Conservation (phyloP, 148 eudicot genomes). For the Arbutus unedo region DNA sequence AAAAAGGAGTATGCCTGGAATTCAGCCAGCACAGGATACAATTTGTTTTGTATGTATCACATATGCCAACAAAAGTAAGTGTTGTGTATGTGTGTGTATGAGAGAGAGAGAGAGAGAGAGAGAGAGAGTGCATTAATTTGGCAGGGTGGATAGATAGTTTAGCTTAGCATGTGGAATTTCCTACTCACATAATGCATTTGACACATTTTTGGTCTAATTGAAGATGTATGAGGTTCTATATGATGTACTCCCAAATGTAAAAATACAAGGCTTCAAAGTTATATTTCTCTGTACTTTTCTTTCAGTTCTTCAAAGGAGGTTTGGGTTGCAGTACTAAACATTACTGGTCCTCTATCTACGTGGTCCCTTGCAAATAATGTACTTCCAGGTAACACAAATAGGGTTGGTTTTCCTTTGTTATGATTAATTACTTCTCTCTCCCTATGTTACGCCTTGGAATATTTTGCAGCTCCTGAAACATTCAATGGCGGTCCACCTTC, state of each 20-base stretch:
- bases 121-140: too few relatives aligned
- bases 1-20: too few relatives aligned
- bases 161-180: too few relatives aligned
- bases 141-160: too few relatives aligned
- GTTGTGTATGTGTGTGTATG: too few relatives aligned
- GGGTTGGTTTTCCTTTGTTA: neutral
- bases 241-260: neutral
- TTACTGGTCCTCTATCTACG: slow-evolving; percentile 83
- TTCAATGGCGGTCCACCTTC: slow-evolving; percentile 74
- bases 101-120: too few relatives aligned
- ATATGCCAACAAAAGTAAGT: too few relatives aligned
- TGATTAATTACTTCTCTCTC: neutral
- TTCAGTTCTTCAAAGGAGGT: slow-evolving; percentile 87
- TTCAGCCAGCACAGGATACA: too few relatives aligned
- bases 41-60: too few relatives aligned
- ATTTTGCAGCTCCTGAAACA: slow-evolving; percentile 61
- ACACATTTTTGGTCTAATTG: neutral
- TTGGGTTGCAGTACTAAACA: slow-evolving; percentile 84
- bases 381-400: slow-evolving; percentile 54
- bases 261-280: neutral
- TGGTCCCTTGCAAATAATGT: slow-evolving; percentile 82
- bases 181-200: neutral
- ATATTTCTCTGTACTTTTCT: slow-evolving; percentile 1
- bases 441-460: slow-evolving; percentile 6
- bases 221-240: neutral